phyloP scores from a whole-genome alignment of 2,329 filamentous ascomycete genomes.

The Penicillium verrucosum region DNA sequence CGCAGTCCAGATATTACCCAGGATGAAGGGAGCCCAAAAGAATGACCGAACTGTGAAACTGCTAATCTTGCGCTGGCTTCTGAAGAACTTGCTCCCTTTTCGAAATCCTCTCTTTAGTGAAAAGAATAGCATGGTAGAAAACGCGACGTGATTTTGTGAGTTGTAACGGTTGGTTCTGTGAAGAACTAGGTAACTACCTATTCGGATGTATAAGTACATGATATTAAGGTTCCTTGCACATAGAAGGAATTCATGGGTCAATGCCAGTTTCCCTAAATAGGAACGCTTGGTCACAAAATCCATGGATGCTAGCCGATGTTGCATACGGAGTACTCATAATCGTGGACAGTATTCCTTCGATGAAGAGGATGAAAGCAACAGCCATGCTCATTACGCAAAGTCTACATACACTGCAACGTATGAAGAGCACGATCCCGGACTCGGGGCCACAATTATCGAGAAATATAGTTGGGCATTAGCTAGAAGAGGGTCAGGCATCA shows the following conservation, averaged over 20 bases:
- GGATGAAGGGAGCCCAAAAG: background rate
- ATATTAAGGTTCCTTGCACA: no score
- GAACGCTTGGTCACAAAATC: background rate
- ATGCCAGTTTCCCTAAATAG: background rate
- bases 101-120: background rate
- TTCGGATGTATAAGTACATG: no score
- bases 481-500: no score
- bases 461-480: no score
- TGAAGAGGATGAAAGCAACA: no score
- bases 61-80: background rate
- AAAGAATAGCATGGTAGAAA: background rate
- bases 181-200: no score
- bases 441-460: no score
- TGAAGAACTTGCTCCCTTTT: background rate
- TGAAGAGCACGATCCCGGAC: no score
- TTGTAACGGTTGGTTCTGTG: background rate
- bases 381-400: no score
- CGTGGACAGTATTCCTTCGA: background rate
- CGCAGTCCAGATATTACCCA: background rate
- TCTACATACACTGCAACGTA: no score
- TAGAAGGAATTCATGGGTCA: background rate
- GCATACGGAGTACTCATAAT: background rate
- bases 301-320: background rate
- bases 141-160: background rate
- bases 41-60: background rate